Conservation (phyloP, 129 eudicot genomes). For the Scalesia atractyloides region DNA sequence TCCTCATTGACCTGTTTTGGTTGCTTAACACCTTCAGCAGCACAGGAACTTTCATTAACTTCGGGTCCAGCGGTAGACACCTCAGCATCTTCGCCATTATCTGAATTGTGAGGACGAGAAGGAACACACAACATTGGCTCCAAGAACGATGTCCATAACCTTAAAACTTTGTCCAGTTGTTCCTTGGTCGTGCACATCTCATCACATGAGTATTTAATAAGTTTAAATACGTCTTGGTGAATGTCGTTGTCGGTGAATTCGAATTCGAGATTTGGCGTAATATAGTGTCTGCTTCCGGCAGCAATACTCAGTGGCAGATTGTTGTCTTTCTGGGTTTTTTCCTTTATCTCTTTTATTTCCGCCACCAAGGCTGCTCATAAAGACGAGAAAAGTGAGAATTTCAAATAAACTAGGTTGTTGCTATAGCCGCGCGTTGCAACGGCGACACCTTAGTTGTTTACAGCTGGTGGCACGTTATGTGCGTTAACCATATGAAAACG, state of each 20-base stretch:
- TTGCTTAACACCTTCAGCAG: conserved; percentile 43
- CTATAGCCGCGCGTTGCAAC: too few species aligned
- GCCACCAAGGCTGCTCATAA: conserved; percentile 71
- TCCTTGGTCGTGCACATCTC: conserved; percentile 87
- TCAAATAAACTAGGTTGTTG: too few species aligned
- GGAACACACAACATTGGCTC: conserved; percentile 82
- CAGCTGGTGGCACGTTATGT: too few species aligned
- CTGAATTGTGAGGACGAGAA: conserved; percentile 38
- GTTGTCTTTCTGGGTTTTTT: conserved; percentile 73
- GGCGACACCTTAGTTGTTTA: too few species aligned
- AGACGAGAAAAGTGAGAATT: conserved; percentile 15
- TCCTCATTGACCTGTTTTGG: conserved; percentile 53
- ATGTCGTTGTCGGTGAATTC: conserved; percentile 61
- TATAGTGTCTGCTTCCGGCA: conserved; percentile 76
- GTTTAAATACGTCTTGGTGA: conserved; percentile 81
- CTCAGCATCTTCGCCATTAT: conserved; percentile 48
- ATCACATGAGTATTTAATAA: conserved; percentile 84
- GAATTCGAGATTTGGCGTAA: conserved; percentile 63
- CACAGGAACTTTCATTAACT: conserved; percentile 44
- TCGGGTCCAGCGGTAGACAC: conserved; percentile 38
- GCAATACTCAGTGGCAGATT: conserved; percentile 61
- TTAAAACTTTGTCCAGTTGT: conserved; percentile 73
- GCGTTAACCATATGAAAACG: too few species aligned
- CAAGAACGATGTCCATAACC: conserved; percentile 81
- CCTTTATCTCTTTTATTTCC: conserved; percentile 86